Evolutionary conservation across 2,329 filamentous ascomycete species (phyloP).

Genomic region (Zymoseptoria passerinii): DNA sequence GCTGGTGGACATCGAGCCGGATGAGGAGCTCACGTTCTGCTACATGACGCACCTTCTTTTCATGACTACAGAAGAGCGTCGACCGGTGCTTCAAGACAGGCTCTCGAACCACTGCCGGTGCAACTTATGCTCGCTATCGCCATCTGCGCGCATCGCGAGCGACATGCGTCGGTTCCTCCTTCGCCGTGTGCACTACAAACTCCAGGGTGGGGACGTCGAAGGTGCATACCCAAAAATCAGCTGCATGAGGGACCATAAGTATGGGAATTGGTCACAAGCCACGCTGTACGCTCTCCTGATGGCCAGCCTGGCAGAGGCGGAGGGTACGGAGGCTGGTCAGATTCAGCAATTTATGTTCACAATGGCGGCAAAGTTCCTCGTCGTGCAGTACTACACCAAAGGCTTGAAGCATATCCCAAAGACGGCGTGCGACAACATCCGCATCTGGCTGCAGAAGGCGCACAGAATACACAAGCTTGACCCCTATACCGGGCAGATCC

Average conservation of each 20-base stretch:
- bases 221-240: not conserved
- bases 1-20: not conserved
- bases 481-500: too few relatives aligned
- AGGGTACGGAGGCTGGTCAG: not conserved
- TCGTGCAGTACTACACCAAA: not conserved
- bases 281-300: not conserved
- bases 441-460: not conserved
- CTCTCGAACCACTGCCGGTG: not conserved
- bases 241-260: not conserved
- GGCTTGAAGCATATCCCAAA: not conserved
- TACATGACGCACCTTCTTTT: not conserved
- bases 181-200: not conserved
- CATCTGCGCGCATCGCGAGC: not conserved
- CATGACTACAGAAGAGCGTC: not conserved
- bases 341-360: not conserved
- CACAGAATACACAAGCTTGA: not conserved
- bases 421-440: not conserved
- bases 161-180: constrained; percentile 4
- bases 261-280: too few relatives aligned
- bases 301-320: not conserved
- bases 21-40: not conserved
- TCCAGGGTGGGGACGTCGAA: not conserved
- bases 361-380: not conserved
- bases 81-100: not conserved
- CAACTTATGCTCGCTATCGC: not conserved